These are phyloP conservation scores for Aspergillus sp. DNA, from an alignment of 2,329 filamentous ascomycete species.

Conservation along the genomic window DNA sequence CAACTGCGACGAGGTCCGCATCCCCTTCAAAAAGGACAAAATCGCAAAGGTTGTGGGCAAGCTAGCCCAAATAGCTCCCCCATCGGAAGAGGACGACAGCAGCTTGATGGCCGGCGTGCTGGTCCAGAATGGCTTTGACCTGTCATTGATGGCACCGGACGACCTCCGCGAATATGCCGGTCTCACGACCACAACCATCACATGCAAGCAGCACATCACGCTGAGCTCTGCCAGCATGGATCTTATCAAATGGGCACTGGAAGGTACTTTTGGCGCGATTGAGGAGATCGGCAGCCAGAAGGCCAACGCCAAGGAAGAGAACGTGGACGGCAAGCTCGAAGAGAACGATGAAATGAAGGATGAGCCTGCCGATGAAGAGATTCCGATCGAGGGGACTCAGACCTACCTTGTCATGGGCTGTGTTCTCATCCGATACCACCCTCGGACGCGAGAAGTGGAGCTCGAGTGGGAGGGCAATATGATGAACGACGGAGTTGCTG, in stretches of 20 bases:
- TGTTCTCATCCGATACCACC: conserved; percentile 75
- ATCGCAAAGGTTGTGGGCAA: conserved; percentile 94
- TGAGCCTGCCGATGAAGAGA: conserved; percentile 48
- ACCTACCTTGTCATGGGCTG: conserved; percentile 81
- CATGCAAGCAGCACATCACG: conserved; percentile 86
- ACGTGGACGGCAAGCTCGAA: conserved; percentile 31
- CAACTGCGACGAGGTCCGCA: conserved; percentile 92
- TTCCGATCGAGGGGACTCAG: conserved; percentile 35
- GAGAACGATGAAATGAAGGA: conserved; percentile 33
- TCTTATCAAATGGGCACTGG: conserved; percentile 88
- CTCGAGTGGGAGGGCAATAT: conserved; percentile 98
- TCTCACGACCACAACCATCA: conserved; percentile 91
- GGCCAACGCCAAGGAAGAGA: conserved; percentile 23
- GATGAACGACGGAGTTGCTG: conserved; percentile 96
- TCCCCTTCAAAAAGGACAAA: conserved; percentile 95
- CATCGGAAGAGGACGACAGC: conserved; percentile 48
- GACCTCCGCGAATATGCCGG: conserved; percentile 95
- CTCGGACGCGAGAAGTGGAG: conserved; percentile 73
- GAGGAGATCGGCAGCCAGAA: conserved; percentile 49
- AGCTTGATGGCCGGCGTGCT: conserved; percentile 82
- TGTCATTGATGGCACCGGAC: conserved; percentile 94
- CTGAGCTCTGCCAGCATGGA: conserved; percentile 87
- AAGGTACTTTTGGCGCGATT: conserved; percentile 88
- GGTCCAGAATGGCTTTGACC: conserved; percentile 96
- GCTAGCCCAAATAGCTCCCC: conserved; percentile 77